Percentiles rank a stretch among this genome's conserved stretches.
Conservation (phyloP, 2,329 filamentous ascomycete genomes). For the Aureobasidium sp. region DNA sequence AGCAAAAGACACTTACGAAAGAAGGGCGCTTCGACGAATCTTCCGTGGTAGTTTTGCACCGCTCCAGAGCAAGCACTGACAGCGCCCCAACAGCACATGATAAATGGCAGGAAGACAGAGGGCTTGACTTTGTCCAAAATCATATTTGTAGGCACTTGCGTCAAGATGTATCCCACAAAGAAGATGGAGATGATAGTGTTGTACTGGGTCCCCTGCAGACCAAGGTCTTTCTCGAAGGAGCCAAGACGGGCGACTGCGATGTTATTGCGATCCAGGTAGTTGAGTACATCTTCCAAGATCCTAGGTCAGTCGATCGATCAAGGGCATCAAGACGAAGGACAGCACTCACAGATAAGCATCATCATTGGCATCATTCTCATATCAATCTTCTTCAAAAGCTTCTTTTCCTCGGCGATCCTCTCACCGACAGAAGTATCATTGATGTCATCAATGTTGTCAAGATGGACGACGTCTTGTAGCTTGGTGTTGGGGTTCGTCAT, state of each 20-base stretch:
- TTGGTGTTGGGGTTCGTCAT: background rate
- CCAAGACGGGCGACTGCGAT: constrained; percentile 60
- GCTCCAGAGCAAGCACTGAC: constrained; percentile 32
- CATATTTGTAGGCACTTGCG: constrained; percentile 43
- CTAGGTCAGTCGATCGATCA: background rate
- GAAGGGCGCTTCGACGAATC: constrained; percentile 40
- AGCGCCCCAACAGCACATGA: constrained; percentile 33
- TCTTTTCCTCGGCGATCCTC: constrained; percentile 38
- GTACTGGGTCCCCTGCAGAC: constrained; percentile 51
- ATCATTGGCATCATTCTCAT: constrained; percentile 59
- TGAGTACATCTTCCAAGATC: constrained; percentile 49
- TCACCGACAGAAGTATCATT: background rate
- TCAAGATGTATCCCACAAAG: constrained; percentile 54
- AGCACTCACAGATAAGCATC: constrained; percentile 56
- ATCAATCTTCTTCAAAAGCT: constrained; percentile 64
- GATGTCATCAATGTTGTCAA: background rate
- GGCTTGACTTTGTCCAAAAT: constrained; percentile 30
- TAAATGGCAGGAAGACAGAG: constrained; percentile 27
- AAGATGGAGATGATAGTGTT: constrained; percentile 50
- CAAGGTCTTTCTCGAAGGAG: constrained; percentile 47
- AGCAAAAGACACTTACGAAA: constrained; percentile 19
- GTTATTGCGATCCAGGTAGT: constrained; percentile 55
- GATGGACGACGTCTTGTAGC: background rate
- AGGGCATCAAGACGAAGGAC: background rate
- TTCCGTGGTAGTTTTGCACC: constrained; percentile 29